Percentiles rank a stretch among this genome's conserved stretches.
These are phyloP conservation scores for Rhododendron vialii DNA, from an alignment of 148 eudicot genomes.

Conservation along the genomic window DNA sequence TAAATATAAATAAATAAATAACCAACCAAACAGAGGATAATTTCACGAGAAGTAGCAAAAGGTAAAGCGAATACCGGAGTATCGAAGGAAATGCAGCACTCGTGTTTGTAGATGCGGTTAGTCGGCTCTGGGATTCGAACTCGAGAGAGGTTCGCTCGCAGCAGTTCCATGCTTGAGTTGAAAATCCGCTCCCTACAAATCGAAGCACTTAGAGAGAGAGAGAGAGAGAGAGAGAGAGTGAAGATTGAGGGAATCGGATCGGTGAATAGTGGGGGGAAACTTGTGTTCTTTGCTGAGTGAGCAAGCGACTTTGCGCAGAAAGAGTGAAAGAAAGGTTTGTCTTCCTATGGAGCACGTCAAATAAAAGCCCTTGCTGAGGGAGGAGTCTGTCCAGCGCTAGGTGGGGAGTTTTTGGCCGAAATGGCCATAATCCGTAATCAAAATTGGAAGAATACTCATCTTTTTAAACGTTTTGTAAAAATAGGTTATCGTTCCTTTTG, in stretches of 20 bases:
- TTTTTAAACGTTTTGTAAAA: too few relatives aligned
- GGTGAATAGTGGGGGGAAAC: not conserved
- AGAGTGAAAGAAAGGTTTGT: not conserved
- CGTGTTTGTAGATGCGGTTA: slow-evolving; percentile 87
- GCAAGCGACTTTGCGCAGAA: not conserved
- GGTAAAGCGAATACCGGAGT: slow-evolving; percentile 48
- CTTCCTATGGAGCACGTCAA: not conserved
- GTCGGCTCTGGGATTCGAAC: slow-evolving; percentile 96
- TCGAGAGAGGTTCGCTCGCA: slow-evolving; percentile 70
- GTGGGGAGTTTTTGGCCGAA: too few relatives aligned
- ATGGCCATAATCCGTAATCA: too few relatives aligned
- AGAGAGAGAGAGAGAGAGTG: not conserved
- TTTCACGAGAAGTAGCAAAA: too few relatives aligned
- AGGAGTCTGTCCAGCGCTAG: not conserved
- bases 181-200: not conserved
- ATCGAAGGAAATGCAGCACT: slow-evolving; percentile 92
- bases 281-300: slow-evolving; percentile 3
- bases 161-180: slow-evolving; percentile 51
- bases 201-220: not conserved
- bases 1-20: too few relatives aligned
- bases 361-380: not conserved
- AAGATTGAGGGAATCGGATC: not conserved
- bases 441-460: too few relatives aligned
- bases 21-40: too few relatives aligned
- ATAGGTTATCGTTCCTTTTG: too few relatives aligned